A percentile compares a stretch with the other conserved stretches of the same genome.
phyloP scores from a whole-genome alignment of 176 grass and related monocot genomes.

The Typha latifolia region DNA sequence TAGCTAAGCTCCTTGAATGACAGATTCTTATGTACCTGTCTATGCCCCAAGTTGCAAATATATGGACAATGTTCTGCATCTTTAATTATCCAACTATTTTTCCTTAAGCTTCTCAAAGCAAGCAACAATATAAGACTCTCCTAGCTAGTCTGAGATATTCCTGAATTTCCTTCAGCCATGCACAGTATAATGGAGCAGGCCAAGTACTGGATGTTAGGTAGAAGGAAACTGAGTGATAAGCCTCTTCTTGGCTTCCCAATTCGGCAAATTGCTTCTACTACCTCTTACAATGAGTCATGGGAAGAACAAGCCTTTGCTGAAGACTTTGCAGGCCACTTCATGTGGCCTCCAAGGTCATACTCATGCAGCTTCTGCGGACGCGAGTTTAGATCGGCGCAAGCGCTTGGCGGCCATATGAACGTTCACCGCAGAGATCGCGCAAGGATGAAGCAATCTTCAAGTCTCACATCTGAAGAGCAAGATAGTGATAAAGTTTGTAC shows the following conservation, averaged over 20 bases:
- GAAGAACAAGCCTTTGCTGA: slow-evolving; percentile 17
- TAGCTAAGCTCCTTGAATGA: too few species aligned
- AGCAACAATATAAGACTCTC: too few species aligned
- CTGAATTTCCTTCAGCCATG: background rate
- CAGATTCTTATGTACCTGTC: too few species aligned
- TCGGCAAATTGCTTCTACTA: background rate
- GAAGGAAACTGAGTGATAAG: background rate
- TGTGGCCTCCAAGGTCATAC: slow-evolving; percentile 19
- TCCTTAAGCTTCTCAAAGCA: too few species aligned
- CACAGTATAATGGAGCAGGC: background rate
- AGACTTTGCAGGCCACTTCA: slow-evolving; percentile 19
- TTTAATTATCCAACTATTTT: too few species aligned
- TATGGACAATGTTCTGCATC: too few species aligned
- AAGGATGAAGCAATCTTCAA: slow-evolving; percentile 7
- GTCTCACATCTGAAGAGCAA: background rate
- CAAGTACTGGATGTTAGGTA: slow-evolving; percentile 4
- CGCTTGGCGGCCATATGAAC: slow-evolving; percentile 22
- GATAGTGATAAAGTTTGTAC: background rate
- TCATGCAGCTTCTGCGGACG: slow-evolving; percentile 17
- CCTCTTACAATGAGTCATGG: slow-evolving; percentile 8
- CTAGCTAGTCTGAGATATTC: too few species aligned
- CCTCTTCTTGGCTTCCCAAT: background rate
- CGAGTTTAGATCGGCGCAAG: slow-evolving; percentile 19
- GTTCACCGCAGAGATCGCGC: slow-evolving; percentile 20
- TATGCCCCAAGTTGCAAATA: too few species aligned